These are phyloP conservation scores for Lotus japonicus DNA, from an alignment of 306 rosid species.

Conservation along the genomic window DNA sequence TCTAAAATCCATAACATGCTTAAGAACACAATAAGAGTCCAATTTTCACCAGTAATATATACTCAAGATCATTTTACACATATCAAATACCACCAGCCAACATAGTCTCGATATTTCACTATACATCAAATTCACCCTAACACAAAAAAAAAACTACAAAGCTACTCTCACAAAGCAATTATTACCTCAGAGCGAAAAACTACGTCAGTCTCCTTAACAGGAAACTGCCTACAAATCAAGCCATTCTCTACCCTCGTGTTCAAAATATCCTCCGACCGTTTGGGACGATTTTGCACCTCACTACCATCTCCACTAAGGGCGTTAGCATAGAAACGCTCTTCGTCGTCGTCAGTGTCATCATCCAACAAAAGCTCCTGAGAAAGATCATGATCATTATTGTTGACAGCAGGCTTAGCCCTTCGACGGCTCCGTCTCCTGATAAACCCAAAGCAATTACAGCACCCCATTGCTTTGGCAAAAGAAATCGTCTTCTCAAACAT, in stretches of 20 bases:
- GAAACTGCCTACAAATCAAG: slow-evolving; percentile 79
- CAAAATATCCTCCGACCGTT: slow-evolving; percentile 81
- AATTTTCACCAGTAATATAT: no score
- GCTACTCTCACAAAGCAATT: slow-evolving; percentile 3
- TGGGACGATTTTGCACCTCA: slow-evolving; percentile 39
- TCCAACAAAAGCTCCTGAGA: slow-evolving; percentile 57
- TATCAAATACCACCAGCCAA: slow-evolving; percentile 6
- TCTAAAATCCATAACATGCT: background rate
- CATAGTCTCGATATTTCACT: background rate
- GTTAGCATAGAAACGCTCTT: slow-evolving; percentile 44
- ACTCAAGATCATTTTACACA: background rate
- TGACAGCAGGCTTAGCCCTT: slow-evolving; percentile 29
- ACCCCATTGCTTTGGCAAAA: slow-evolving; percentile 54
- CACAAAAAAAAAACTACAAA: background rate
- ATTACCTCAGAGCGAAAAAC: slow-evolving; percentile 82
- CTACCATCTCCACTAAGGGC: slow-evolving; percentile 49
- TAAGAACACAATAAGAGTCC: background rate
- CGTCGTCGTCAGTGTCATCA: slow-evolving; percentile 55
- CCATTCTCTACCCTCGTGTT: slow-evolving; percentile 53
- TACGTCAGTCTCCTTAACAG: slow-evolving; percentile 80
- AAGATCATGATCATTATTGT: slow-evolving; percentile 28
- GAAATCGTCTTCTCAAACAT: slow-evolving; percentile 55
- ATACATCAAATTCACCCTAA: background rate
- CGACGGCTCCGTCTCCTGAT: slow-evolving; percentile 34
- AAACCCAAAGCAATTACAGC: slow-evolving; percentile 89